These are phyloP conservation scores for Poa annua DNA, from an alignment of 176 grass and related monocot species.

Conservation along the genomic window DNA sequence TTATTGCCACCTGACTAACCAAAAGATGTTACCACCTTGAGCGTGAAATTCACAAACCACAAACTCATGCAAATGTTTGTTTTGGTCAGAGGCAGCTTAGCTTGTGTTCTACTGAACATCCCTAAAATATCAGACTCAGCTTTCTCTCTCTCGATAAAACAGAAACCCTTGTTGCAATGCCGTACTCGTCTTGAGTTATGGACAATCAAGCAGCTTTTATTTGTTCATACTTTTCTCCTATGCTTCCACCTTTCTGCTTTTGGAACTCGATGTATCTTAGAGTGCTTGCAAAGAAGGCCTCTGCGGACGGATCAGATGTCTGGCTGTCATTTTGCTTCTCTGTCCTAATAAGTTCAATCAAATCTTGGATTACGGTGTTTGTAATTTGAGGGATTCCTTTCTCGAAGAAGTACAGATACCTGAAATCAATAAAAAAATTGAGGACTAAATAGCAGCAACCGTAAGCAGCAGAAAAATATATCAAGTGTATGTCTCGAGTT, in stretches of 20 bases:
- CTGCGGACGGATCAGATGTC: conserved; percentile 60
- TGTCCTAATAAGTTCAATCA: conserved; percentile 89
- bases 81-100: conserved; percentile 6
- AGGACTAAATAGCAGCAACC: conserved; percentile 6
- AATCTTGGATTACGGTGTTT: conserved; percentile 81
- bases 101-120: conserved; percentile 38
- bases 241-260: conserved; percentile 90
- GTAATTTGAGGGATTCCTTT: conserved; percentile 97
- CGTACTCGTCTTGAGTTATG: conserved; percentile 1
- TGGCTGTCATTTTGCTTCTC: conserved; percentile 80
- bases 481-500: conserved; percentile 11
- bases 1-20: conserved; percentile 53
- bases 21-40: conserved; percentile 14
- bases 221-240: conserved; percentile 88
- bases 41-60: conserved; percentile 46
- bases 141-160: conserved; percentile 37
- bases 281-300: conserved; percentile 95
- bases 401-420: conserved; percentile 98
- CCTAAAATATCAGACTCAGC: conserved; percentile 29
- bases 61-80: conserved; percentile 31
- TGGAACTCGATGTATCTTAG: conserved; percentile 90
- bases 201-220: conserved; percentile 71
- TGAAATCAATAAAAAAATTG: conserved; percentile 39
- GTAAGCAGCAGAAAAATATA: conserved; percentile 18
- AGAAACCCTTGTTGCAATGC: neutral